Evolutionary conservation across 345 rosid species (phyloP).

Genomic region (Gynandropsis gynandra): DNA sequence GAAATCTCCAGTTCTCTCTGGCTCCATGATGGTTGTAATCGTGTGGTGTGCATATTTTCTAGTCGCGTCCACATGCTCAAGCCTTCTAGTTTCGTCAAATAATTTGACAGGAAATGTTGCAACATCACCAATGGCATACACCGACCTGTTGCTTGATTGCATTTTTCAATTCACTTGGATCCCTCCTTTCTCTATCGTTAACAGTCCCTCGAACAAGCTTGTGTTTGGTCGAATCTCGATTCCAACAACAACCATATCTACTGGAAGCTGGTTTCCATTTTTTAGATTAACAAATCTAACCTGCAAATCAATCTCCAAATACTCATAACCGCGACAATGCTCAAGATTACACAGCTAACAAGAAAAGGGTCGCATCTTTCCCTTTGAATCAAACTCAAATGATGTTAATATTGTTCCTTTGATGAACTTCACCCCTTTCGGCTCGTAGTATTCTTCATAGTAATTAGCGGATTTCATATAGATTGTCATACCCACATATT

Average conservation of each 20-base stretch:
- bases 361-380: conserved; percentile 35
- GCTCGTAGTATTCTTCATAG: no score
- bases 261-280: no score
- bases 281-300: no score
- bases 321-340: conserved; percentile 57
- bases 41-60: conserved; percentile 77
- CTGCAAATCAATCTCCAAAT: no score
- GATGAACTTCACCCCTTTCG: conserved; percentile 71
- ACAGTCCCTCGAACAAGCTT: conserved; percentile 78
- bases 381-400: conserved; percentile 53
- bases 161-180: conserved; percentile 78
- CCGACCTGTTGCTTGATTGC: conserved; percentile 87
- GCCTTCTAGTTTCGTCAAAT: conserved; percentile 72
- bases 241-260: no score
- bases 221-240: conserved; percentile 94
- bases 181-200: conserved; percentile 86
- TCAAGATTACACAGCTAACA: conserved; percentile 2
- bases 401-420: conserved; percentile 83
- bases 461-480: no score
- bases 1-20: conserved; percentile 55
- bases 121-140: no score
- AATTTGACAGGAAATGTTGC: conserved; percentile 84
- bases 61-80: conserved; percentile 91
- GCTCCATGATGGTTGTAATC: conserved; percentile 67
- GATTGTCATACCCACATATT: no score